Base-by-base conservation (phyloP, 2,329 filamentous ascomycete species). In the Exophiala sp. region DNA sequence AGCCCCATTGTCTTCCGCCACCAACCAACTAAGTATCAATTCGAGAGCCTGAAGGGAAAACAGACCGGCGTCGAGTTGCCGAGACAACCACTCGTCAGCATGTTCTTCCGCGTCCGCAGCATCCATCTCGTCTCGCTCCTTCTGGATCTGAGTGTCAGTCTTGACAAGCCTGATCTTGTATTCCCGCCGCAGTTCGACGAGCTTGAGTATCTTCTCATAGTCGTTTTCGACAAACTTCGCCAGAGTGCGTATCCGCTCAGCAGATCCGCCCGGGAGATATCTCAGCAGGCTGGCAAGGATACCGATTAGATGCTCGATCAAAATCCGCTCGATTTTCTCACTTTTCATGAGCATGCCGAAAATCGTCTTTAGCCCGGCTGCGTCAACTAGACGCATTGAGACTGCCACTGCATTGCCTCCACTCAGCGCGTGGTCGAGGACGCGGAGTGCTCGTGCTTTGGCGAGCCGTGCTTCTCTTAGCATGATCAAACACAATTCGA, bases 211-310 rank as follows among this genome's bases (percentile, higher is more conserved):
- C 76, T 97, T 97, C 62, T 82, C 89, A 68, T 95, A 96, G 61
- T 96, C 85, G 67, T 90, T 95, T 70, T 99, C 94, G 14, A 96
- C 87, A 65, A 97, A 97, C 67, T 99, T 99, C 44, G 91, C 92
- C 3, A 97, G 79, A 1, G 87, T 82, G 3, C 94, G 83, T 63
- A 97, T 95, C 5, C 94, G 82, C 32, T 85, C 79, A 0, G 89
- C 78, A 1, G 89, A 91, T 32, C 89, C 83, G 12, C 84, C 88
- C 0, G 91, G 91, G 1, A 99, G 72, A 3, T 86, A 78, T 20
- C 91, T 85, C 1, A 99, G 77, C 68, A 99, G 80, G 0, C 88
- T 89, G 1, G 88, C 83, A 59, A 97, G 91, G 8, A 97, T 87
- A 7, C 88, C 86, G 5, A 97, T 76, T 0, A 97, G 74, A 68